These are phyloP conservation scores for Boletus edulis DNA, from an alignment of 768 basidiomycete species.

Conservation along the genomic window DNA sequence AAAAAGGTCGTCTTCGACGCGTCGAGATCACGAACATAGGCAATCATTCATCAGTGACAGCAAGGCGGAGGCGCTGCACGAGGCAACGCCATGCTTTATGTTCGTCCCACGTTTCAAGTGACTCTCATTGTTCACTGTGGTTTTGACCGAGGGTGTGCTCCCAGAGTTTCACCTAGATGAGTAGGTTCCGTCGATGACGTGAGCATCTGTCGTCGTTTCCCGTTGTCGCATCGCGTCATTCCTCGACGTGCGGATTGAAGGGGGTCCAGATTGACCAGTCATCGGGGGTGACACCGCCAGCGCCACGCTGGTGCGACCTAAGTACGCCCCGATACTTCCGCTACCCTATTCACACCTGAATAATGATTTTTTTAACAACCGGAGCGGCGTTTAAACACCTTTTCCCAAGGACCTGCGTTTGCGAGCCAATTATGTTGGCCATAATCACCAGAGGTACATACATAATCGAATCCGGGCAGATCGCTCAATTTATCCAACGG, in stretches of 20 bases:
- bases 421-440: neutral
- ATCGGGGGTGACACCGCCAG: neutral
- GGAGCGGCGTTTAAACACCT: slow-evolving; percentile 1
- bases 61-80: neutral
- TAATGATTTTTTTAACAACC: slow-evolving; percentile 1
- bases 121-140: neutral
- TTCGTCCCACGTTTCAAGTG: neutral
- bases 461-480: neutral
- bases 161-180: neutral
- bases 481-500: slow-evolving; percentile 11
- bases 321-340: neutral
- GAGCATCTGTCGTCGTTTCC: too few relatives aligned
- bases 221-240: too few relatives aligned
- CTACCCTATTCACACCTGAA: neutral
- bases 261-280: neutral
- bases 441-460: neutral
- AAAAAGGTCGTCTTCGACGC: neutral
- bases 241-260: neutral
- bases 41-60: neutral
- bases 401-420: slow-evolving; percentile 5
- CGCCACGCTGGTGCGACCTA: neutral
- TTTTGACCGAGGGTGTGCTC: neutral
- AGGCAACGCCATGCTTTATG: neutral
- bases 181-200: neutral
- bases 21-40: neutral